Evolutionary conservation across 139 green algal genomes (phyloP).

Genomic region (Dunaliella sp.): DNA sequence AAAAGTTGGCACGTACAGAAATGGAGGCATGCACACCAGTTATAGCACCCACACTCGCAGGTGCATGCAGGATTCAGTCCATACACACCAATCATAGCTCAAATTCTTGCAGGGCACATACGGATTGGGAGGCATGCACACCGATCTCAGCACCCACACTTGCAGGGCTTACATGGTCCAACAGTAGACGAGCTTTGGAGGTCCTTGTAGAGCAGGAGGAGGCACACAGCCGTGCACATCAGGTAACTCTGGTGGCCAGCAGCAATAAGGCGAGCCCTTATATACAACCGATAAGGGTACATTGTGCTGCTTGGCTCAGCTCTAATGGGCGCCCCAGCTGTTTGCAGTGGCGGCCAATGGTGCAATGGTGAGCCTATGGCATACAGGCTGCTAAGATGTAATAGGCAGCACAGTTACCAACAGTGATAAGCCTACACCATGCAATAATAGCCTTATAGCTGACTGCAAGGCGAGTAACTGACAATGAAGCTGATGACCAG

Average conservation of each 20-base stretch:
- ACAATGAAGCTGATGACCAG: too few relatives aligned
- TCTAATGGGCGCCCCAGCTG: too few relatives aligned
- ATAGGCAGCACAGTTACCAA: not conserved
- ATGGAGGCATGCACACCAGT: not conserved
- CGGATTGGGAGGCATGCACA: not conserved
- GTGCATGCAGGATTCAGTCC: too few relatives aligned
- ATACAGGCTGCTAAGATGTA: not conserved
- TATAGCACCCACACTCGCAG: not conserved
- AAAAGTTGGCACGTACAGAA: not conserved
- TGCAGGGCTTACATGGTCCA: not conserved
- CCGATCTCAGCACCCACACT: too few relatives aligned
- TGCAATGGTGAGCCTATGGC: too few relatives aligned
- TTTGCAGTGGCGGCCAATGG: too few relatives aligned
- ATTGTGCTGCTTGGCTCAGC: too few relatives aligned
- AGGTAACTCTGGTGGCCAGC: too few relatives aligned
- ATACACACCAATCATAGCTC: too few relatives aligned
- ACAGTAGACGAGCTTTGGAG: conserved; percentile 27
- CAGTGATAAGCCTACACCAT: not conserved
- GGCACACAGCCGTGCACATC: not conserved
- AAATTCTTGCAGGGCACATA: not conserved
- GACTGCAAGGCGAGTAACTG: too few relatives aligned
- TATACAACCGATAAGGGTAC: too few relatives aligned
- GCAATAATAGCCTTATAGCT: not conserved
- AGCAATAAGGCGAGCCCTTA: too few relatives aligned
- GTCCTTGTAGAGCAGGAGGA: conserved; percentile 8